phyloP scores from a whole-genome alignment of 805 yeast species.

The Starmerella vitae region DNA sequence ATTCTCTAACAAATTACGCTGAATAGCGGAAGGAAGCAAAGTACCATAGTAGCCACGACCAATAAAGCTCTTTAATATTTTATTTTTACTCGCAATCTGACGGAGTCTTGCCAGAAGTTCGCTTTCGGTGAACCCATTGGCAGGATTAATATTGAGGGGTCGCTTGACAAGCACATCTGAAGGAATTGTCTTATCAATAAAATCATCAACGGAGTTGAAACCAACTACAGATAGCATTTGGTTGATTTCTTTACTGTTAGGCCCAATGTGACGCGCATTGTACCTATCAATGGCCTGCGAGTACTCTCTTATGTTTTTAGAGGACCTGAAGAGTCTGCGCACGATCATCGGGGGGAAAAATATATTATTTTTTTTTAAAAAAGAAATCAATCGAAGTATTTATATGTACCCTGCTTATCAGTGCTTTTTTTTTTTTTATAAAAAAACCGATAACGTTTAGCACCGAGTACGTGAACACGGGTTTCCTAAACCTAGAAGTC shows the following conservation, averaged over 20 bases:
- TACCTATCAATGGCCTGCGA: slow-evolving; percentile 48
- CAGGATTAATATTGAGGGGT: slow-evolving; percentile 52
- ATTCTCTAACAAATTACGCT: slow-evolving; percentile 77
- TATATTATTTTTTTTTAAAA: too few relatives aligned
- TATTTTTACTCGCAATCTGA: slow-evolving; percentile 61
- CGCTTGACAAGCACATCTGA: slow-evolving; percentile 57
- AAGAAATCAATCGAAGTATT: too few relatives aligned
- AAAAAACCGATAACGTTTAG: too few relatives aligned
- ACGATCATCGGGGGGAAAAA: too few relatives aligned
- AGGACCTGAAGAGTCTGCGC: too few relatives aligned
- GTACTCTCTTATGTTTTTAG: neutral
- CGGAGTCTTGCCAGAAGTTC: slow-evolving; percentile 60
- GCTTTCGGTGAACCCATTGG: slow-evolving; percentile 63
- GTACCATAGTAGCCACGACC: slow-evolving; percentile 96
- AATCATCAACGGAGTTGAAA: slow-evolving; percentile 51
- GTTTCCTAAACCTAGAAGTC: too few relatives aligned
- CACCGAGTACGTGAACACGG: too few relatives aligned
- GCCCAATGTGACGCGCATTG: slow-evolving; percentile 79
- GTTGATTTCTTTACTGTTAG: slow-evolving; percentile 45
- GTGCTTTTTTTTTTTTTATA: too few relatives aligned
- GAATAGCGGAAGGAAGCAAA: slow-evolving; percentile 76
- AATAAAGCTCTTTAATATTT: slow-evolving; percentile 58
- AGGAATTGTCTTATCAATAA: slow-evolving; percentile 65
- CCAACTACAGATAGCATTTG: slow-evolving; percentile 58
- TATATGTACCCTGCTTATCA: too few relatives aligned